These are phyloP conservation scores for Zygnema cylindricum DNA, from an alignment of 139 green algal species.

Conservation along the genomic window DNA sequence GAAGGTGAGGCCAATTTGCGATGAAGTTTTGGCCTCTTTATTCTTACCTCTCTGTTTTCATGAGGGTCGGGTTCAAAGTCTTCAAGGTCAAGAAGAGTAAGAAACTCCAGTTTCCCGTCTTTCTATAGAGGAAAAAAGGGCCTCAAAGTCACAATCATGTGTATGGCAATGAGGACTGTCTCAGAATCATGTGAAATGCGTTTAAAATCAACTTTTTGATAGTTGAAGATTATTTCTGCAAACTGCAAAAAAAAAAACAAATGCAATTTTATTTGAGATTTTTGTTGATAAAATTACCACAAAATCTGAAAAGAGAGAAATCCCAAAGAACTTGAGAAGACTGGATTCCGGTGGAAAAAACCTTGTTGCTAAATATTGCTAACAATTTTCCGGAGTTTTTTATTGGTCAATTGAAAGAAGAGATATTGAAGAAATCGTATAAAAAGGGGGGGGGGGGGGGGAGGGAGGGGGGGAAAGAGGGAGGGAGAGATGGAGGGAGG, in stretches of 20 bases:
- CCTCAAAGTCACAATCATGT: conserved; percentile 12
- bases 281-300: too few relatives aligned
- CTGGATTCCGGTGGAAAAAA: too few relatives aligned
- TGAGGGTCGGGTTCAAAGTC: background rate
- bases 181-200: background rate
- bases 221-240: background rate
- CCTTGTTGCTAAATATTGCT: too few relatives aligned
- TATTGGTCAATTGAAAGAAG: background rate
- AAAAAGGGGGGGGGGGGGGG: background rate
- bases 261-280: too few relatives aligned
- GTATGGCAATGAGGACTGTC: background rate
- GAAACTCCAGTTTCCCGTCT: background rate
- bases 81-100: conserved; percentile 12
- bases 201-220: conserved; percentile 13
- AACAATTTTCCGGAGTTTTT: too few relatives aligned
- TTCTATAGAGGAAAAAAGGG: background rate
- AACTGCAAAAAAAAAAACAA: too few relatives aligned
- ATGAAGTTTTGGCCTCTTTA: background rate
- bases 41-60: background rate
- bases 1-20: too few relatives aligned
- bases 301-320: too few relatives aligned
- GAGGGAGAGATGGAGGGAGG: too few relatives aligned
- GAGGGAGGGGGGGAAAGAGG: background rate
- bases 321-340: too few relatives aligned
- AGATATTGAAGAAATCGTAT: background rate